Base-by-base conservation (phyloP, 257 asterid species). In the Linaria vulgaris region DNA sequence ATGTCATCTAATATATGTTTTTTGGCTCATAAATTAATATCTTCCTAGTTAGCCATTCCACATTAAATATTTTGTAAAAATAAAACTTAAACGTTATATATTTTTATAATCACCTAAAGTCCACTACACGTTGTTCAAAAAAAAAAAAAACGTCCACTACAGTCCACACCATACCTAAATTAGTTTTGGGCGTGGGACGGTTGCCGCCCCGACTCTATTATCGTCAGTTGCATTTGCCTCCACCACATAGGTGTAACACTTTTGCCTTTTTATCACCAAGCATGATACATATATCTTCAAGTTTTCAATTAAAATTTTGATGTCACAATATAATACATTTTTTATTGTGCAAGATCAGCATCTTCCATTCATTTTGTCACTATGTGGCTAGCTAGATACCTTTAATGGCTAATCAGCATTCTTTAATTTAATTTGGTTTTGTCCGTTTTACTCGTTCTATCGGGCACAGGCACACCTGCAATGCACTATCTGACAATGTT, bases 131-230 rank as follows among this genome's bases (percentile, higher is more conserved):
- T 21, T n/a, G n/a, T n/a, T n/a, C n/a, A n/a, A n/a, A n/a, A n/a
- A n/a, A n/a, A n/a, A n/a, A n/a, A n/a, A n/a, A n/a, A n/a, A n/a
- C n/a, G 25, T 24, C 61, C 46, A 56, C 45, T 27, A 56, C n/a
- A n/a, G n/a, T n/a, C n/a, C n/a, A n/a, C 44, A 15, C 16, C 12
- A 13, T 17, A 13, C 1, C 27, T 23, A n/a, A n/a, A n/a, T 64
- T 59, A 13, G 30, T 66, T 7, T 37, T 37, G 46, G 58, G 70
- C 77, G 53, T 70, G 71, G 75, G 78, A 21, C 76, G 75, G 77
- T 63, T n/a, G 72, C 69, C 51, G 7, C 41, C 34, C 39, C 53
- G 41, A 21, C 44, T 58, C 59, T 20, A n/a, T 38, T 16, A 17
- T 27, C 34, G n/a, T 12, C 48, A 37, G 23, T 47, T n/a, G 48